Conservation (phyloP, 805 yeast species). For the Priceomyces medius region DNA sequence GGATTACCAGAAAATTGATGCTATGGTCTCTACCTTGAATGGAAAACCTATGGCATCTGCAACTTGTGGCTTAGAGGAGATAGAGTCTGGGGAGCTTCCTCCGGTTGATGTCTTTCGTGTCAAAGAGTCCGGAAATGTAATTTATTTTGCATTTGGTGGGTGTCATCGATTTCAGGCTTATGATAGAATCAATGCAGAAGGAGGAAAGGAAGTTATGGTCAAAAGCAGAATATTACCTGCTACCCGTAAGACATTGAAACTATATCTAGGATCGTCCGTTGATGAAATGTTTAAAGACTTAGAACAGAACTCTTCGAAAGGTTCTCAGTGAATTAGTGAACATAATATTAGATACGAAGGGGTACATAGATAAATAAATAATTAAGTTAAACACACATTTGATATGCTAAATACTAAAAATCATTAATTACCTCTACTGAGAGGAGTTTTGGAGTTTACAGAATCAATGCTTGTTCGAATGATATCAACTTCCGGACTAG, state of each 20-base stretch:
- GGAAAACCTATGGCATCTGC: slow-evolving; percentile 64
- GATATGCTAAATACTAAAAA: no score
- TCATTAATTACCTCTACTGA: no score
- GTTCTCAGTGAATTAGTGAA: neutral
- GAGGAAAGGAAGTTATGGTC: slow-evolving; percentile 43
- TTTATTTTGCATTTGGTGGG: slow-evolving; percentile 86
- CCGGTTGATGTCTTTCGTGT: slow-evolving; percentile 78
- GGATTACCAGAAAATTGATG: slow-evolving; percentile 68
- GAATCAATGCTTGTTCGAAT: slow-evolving; percentile 25
- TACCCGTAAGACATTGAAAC: slow-evolving; percentile 61
- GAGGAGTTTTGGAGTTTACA: slow-evolving; percentile 26
- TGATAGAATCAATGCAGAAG: slow-evolving; percentile 49
- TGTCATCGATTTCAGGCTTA: slow-evolving; percentile 90
- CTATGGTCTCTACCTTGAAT: slow-evolving; percentile 71
- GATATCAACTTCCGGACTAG: neutral
- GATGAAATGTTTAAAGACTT: slow-evolving; percentile 43
- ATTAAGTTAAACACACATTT: no score
- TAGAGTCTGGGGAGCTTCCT: slow-evolving; percentile 66
- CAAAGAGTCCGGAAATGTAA: slow-evolving; percentile 56
- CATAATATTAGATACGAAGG: neutral
- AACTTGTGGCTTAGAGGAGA: slow-evolving; percentile 54
- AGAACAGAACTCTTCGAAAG: neutral
- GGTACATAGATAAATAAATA: no score
- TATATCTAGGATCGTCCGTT: slow-evolving; percentile 72
- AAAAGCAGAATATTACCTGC: slow-evolving; percentile 74